Base-by-base conservation (phyloP, 176 grass and related monocot genomes). In the Lolium rigidum region DNA sequence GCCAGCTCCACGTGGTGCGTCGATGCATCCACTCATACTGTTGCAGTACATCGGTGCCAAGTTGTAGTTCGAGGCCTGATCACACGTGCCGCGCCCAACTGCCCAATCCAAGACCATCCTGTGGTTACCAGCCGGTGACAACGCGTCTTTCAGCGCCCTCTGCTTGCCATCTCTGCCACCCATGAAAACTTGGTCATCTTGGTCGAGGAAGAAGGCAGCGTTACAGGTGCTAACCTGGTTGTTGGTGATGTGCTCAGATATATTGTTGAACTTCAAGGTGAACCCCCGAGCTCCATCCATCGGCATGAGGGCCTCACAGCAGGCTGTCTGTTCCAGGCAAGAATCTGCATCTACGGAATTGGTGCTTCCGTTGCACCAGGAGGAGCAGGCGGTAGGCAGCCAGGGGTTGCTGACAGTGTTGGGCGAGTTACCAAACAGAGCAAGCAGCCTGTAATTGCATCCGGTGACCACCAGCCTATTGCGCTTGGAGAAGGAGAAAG, bases 101-200 rank as follows among this genome's bases (percentile, higher is more conserved):
- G 56, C 64, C 88, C 88, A 90, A 55, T 90, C 84, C 88, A 90
- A 72, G 56, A 71, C 18, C 84, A 90, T 90, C 66, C 9, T 65
- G 35, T 20, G 79, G 15, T 79, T 31, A 4, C 2, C 22, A 3
- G 0, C 20, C 0, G 9, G 41, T 52, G 0, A 1, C 26, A 90
- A 15, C 22, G 11, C 10, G 0, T 70, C 17, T 14, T 69, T 48
- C 13, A 85, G 87, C 28, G 57, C 18, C 59, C 2, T 57, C 18
- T 1, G 1, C 16, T 0, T 0, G 0, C 18, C 7, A 3, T 20
- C 37, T 8, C 12, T 10, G 50, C 15, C 50, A 17, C 8, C 41
- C 6, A 0, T 50, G 83, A 82, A 86, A 78, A n/a, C 38, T 2
- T 15, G 12, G 46, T 90, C 84, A 0, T 38, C 6, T 20, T 47